These are phyloP conservation scores for Lolium perenne DNA, from an alignment of 176 grass and related monocot genomes.

Conservation along the genomic window DNA sequence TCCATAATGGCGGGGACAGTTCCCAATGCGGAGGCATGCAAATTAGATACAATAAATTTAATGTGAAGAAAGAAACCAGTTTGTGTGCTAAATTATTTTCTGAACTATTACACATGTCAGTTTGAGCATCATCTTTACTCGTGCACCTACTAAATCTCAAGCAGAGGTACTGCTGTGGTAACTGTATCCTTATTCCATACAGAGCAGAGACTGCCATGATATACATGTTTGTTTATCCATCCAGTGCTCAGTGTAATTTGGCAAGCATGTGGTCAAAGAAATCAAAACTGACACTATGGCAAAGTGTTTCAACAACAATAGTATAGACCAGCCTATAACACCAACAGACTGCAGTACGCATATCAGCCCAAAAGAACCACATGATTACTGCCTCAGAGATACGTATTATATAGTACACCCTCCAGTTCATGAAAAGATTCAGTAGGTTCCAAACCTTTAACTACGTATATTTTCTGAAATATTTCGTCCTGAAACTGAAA, in stretches of 20 bases:
- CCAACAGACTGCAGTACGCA: not conserved
- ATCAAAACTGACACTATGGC: not conserved
- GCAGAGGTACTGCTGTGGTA: not conserved
- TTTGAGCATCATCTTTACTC: not conserved
- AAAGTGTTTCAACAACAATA: not conserved
- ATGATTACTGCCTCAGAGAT: not conserved
- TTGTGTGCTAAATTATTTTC: not conserved
- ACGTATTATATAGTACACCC: not conserved
- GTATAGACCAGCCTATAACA: not conserved
- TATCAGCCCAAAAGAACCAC: not conserved
- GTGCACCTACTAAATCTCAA: constrained; percentile 1
- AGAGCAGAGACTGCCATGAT: not conserved
- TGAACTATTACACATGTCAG: not conserved
- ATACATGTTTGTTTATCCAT: not conserved
- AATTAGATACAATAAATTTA: not conserved
- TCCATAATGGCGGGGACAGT: too few species aligned
- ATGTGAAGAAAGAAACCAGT: constrained; percentile 1
- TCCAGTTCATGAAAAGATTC: not conserved
- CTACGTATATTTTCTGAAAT: not conserved
- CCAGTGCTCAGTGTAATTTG: not conserved
- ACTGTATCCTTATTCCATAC: not conserved
- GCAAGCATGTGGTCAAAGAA: not conserved
- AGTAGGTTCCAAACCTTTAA: not conserved
- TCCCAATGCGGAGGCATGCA: not conserved
- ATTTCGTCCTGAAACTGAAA: not conserved